Base-by-base conservation (phyloP, 2,329 filamentous ascomycete species). In the Colletotrichum sp. region DNA sequence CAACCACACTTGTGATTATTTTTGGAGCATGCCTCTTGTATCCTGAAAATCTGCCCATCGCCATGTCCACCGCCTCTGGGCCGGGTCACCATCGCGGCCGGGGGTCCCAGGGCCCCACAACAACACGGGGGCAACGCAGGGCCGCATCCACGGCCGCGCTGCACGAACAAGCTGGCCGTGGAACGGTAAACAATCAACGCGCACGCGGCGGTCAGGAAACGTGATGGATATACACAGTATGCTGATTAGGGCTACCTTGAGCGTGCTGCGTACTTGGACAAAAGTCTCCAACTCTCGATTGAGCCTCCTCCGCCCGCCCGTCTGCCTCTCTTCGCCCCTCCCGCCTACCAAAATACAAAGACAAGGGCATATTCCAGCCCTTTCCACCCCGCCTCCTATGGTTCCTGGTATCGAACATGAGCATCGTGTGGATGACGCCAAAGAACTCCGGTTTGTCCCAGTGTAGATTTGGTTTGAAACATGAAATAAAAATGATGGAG, bases 361-460 rank as follows among this genome's bases (percentile, higher is more conserved):
- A 68, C 16, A 32, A 76, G 59, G 60, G 59, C 57, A 16, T 64
- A 60, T 74, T 68, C 70, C 48, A 59, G 48, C 34, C 60, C 66
- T 67, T 55, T 63, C 64, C 70, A 68, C 64, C 70, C 59, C 43
- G 43, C 43, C 43, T 52, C 43, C 66, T 64, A 32, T 69, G 71
- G 65, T 76, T 71, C 71, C 74, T 76, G 74, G 74, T 76, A 76
- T 76, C 74, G 74, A 76, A 76, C 74, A 76, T 76, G 74, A 76
- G 72, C 74, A 76, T 75, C 74, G 74, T 75, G 63, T 64, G 64
- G 74, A 48, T 72, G 69, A 75, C 74, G 72, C 74, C 74, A 76
- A 75, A 76, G 66, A 75, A 76, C 74, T 76, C 74, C 74, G 72
- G 36, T 75, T 28, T 68, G 59, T 72, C 34, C 60, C 64, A 43